These are phyloP conservation scores for Paxillus rubicundulus DNA, from an alignment of 768 basidiomycete species.

Conservation along the genomic window DNA sequence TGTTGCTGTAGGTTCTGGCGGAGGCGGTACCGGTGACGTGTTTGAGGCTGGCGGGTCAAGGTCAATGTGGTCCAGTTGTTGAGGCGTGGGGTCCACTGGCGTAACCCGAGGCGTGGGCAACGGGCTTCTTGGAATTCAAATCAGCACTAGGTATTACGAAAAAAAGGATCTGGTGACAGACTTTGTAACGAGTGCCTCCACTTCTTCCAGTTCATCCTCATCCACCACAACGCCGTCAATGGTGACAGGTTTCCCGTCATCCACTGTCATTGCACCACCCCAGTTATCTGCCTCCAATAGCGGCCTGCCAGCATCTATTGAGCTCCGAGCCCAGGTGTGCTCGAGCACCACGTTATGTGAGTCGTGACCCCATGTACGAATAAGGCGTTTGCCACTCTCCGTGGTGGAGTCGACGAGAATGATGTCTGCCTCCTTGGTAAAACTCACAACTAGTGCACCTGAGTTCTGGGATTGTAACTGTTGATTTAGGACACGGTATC, in stretches of 20 bases:
- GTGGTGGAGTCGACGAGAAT: conserved; percentile 58
- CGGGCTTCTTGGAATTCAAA: conserved; percentile 46
- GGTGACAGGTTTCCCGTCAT: conserved; percentile 33
- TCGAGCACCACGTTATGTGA: conserved; percentile 48
- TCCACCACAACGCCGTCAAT: conserved; percentile 34
- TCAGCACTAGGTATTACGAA: conserved; percentile 14
- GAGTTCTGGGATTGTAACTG: conserved; percentile 40
- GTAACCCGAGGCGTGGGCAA: conserved; percentile 63
- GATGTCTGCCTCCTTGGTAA: conserved; percentile 51
- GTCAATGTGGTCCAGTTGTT: conserved; percentile 4
- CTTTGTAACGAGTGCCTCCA: conserved; percentile 40
- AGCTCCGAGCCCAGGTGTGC: conserved; percentile 51
- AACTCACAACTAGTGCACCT: conserved; percentile 52
- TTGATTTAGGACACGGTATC: neutral
- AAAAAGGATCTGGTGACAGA: conserved; percentile 35
- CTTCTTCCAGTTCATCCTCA: conserved; percentile 38
- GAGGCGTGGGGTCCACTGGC: conserved; percentile 38
- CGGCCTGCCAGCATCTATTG: conserved; percentile 40
- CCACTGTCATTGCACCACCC: conserved; percentile 41
- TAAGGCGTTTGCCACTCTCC: conserved; percentile 51
- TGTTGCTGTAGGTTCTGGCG: neutral
- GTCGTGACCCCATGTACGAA: conserved; percentile 58
- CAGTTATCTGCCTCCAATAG: conserved; percentile 50
- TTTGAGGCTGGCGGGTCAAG: conserved; percentile 1
- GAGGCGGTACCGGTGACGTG: neutral